Base-by-base conservation (phyloP, 768 basidiomycete genomes). In the Gymnopilus junonius region DNA sequence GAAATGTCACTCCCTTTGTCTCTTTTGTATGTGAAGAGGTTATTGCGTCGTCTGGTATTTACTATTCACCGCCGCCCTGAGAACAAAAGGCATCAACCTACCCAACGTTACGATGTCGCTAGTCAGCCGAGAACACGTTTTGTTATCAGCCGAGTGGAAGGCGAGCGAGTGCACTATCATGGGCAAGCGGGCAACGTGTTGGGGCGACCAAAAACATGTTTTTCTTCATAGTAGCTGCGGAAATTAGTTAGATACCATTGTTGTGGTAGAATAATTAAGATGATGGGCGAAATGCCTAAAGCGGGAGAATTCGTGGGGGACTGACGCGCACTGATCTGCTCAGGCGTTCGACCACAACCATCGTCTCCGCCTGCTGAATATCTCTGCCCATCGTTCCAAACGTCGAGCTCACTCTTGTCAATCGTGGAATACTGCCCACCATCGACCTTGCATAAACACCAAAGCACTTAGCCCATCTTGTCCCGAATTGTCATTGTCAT, bases 401-500 rank as follows among this genome's bases (percentile, higher is more conserved):
- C 50, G 48, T 54, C 39, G 25, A 43, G 21, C 51, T 64, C 63
- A 54, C 39, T 58, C 57, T 39, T 50, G 55, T 35, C 45, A 50
- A 55, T 54, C 66, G 57, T 57, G 58, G 60, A 54, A 53, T 61
- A 62, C 46, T 64, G 57, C 51, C 34, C 27, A 46, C 25, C 45
- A 20, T 37, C 7, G 34, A 55, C 35, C 54, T 14, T 29, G 31
- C 21, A 55, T 27, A 29, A 31, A 34, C 65, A 68, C 64, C 68
- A 55, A 64, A 51, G 58, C 48, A 59, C 57, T 32, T 37, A 29
- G 59, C 25, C 25, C 42, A 45, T 55, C 42, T 34, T 64, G 57
- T 64, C 31, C 53, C 61, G 39, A 58, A 53, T n/a, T n/a, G n/a
- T n/a, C n/a, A 59, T 74, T 68, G 76, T 71, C 76, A 83, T 82